Conservation (phyloP, 805 yeast genomes). For the Isabelozyma rhagii region DNA sequence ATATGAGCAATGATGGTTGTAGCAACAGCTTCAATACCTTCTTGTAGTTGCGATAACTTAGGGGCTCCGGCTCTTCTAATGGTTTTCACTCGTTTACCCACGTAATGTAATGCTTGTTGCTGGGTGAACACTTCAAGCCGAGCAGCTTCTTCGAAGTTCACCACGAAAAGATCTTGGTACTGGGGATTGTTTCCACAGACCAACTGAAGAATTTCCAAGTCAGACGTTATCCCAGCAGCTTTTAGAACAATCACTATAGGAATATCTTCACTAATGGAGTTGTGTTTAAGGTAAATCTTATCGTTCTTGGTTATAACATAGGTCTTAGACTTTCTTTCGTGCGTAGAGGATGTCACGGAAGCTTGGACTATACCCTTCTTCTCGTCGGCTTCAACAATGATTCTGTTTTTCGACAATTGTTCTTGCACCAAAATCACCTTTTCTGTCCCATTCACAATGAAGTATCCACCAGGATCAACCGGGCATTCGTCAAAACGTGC, state of each 20-base stretch:
- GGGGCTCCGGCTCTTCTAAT: conserved; percentile 84
- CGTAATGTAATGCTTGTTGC: conserved; percentile 86
- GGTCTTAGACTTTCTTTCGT: conserved; percentile 96
- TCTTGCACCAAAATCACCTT: conserved; percentile 96
- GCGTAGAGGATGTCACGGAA: conserved; percentile 96
- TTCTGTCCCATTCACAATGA: conserved; percentile 96
- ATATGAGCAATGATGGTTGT: conserved; percentile 95
- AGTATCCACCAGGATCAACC: conserved; percentile 97
- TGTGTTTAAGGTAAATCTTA: conserved; percentile 87
- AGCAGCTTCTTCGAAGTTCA: conserved; percentile 92
- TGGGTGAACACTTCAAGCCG: conserved; percentile 83
- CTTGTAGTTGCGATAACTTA: conserved; percentile 76
- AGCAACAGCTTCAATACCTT: conserved; percentile 95
- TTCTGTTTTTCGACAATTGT: conserved; percentile 94
- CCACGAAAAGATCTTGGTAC: conserved; percentile 89
- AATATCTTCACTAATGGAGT: conserved; percentile 90
- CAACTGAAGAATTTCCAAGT: conserved; percentile 86
- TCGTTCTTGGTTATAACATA: conserved; percentile 91
- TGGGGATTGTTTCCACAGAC: conserved; percentile 88
- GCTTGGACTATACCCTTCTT: conserved; percentile 94
- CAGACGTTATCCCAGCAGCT: conserved; percentile 93
- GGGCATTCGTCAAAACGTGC: conserved; percentile 92
- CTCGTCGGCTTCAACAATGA: conserved; percentile 96
- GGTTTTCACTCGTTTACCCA: conserved; percentile 90
- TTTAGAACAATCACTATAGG: conserved; percentile 91